Conservation (phyloP, 345 rosid species). For the Eucalyptus curtisii region DNA sequence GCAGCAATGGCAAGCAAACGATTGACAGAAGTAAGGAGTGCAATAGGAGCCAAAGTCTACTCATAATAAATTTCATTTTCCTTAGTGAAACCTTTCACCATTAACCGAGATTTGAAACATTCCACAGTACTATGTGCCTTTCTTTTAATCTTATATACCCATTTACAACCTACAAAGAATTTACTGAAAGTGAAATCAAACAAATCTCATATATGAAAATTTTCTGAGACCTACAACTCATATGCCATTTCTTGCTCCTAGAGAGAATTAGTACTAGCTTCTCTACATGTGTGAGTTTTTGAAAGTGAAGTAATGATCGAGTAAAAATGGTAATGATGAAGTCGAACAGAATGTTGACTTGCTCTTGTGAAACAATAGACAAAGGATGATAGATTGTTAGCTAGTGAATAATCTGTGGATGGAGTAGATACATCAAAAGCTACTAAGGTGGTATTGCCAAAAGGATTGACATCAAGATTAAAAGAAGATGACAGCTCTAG, state of each 20-base stretch:
- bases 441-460: background rate
- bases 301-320: background rate
- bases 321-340: background rate
- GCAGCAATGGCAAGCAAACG: background rate
- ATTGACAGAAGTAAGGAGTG: fast-evolving
- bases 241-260: background rate
- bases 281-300: background rate
- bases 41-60: background rate
- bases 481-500: background rate
- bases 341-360: background rate
- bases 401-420: background rate
- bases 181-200: background rate
- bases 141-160: background rate
- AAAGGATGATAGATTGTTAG: background rate
- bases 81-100: background rate
- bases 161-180: background rate
- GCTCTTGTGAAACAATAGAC: background rate
- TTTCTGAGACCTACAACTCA: background rate
- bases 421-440: background rate
- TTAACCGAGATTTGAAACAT: background rate
- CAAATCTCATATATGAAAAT: background rate
- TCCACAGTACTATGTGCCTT: background rate
- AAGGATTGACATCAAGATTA: background rate
- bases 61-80: background rate
- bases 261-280: background rate